Conservation (phyloP, 768 basidiomycete genomes). For the Thelephora ganbajun region DNA sequence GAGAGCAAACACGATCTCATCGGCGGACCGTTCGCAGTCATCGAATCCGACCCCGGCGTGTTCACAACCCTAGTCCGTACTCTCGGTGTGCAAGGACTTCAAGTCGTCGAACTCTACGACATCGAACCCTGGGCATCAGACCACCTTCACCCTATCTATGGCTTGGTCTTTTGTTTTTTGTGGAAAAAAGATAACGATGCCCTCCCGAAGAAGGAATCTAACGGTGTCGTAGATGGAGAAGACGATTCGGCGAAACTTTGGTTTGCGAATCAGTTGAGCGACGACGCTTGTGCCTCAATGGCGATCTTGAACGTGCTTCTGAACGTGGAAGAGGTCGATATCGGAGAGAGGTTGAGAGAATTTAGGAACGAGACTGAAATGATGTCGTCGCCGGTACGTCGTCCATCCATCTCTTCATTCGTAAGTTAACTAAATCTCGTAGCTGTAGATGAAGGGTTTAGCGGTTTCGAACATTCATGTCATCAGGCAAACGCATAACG, state of each 20-base stretch:
- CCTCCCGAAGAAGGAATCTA: constrained; percentile 25
- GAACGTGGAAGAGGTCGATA: constrained; percentile 31
- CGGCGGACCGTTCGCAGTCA: constrained; percentile 49
- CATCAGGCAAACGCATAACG: constrained; percentile 43
- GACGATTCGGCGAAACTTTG: constrained; percentile 44
- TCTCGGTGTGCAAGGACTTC: constrained; percentile 37
- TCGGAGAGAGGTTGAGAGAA: constrained; percentile 28
- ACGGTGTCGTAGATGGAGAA: constrained; percentile 10
- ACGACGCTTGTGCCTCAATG: constrained; percentile 51
- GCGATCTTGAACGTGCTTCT: constrained; percentile 47
- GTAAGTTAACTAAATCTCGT: neutral
- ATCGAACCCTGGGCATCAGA: constrained; percentile 53
- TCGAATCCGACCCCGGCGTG: constrained; percentile 38
- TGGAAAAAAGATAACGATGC: constrained; percentile 30
- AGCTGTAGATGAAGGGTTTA: constrained; percentile 44
- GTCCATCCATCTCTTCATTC: neutral
- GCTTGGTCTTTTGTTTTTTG: constrained; percentile 50
- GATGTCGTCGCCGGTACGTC: constrained; percentile 44
- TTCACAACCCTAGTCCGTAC: constrained; percentile 43
- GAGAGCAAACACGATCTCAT: constrained; percentile 26
- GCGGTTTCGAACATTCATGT: constrained; percentile 42
- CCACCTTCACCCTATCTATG: constrained; percentile 36
- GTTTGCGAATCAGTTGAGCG: constrained; percentile 57
- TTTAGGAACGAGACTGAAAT: constrained; percentile 37
- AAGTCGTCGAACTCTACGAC: constrained; percentile 46